Conservation (phyloP, 2,329 filamentous ascomycete genomes). For the Claviceps capensis region DNA sequence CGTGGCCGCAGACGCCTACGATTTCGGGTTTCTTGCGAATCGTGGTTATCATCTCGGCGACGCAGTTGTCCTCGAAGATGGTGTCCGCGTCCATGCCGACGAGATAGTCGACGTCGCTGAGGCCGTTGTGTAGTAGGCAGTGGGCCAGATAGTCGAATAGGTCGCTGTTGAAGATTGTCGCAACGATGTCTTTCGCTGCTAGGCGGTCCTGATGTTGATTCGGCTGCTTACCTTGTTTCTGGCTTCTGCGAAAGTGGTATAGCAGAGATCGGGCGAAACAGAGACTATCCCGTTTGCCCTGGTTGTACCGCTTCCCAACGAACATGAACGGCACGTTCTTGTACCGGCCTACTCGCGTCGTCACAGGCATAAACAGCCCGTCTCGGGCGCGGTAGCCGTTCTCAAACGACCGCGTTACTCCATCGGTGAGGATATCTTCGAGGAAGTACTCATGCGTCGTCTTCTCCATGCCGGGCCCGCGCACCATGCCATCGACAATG, state of each 20-base stretch:
- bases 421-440: constrained; percentile 29
- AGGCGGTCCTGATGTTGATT: background rate
- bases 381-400: constrained; percentile 33
- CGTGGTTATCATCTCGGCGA: constrained; percentile 29
- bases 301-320: constrained; percentile 34
- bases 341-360: constrained; percentile 29
- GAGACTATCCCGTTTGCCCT: constrained; percentile 35
- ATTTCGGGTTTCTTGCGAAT: constrained; percentile 28
- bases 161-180: constrained; percentile 31
- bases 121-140: constrained; percentile 22
- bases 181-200: constrained; percentile 17
- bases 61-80: constrained; percentile 29
- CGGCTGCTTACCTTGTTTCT: constrained; percentile 13
- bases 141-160: constrained; percentile 27
- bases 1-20: constrained; percentile 34
- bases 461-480: constrained; percentile 32
- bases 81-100: constrained; percentile 36
- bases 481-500: constrained; percentile 33
- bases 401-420: constrained; percentile 20
- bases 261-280: constrained; percentile 35
- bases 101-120: constrained; percentile 28
- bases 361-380: constrained; percentile 31
- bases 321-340: constrained; percentile 32
- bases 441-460: constrained; percentile 33
- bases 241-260: constrained; percentile 31